Evolutionary conservation across 345 rosid genomes (phyloP).

Genomic region (Leavenworthia alabamica): DNA sequence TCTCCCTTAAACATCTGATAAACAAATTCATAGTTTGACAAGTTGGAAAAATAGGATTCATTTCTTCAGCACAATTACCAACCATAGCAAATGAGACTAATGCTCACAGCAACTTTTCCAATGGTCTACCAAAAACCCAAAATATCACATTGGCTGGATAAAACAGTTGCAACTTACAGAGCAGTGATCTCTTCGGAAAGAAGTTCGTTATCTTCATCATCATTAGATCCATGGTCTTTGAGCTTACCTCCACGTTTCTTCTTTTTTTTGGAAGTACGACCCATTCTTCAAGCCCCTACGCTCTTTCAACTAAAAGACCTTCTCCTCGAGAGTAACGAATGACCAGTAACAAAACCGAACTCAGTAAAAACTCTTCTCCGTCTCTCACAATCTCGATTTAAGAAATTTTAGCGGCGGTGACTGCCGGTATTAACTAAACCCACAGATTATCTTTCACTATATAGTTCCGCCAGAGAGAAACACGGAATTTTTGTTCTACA

Average conservation of each 20-base stretch:
- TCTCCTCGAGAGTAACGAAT: not conserved
- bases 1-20: not conserved
- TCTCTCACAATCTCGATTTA: not conserved
- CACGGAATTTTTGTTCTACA: not conserved
- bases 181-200: slow-evolving; percentile 92
- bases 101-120: not conserved
- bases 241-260: slow-evolving; percentile 58
- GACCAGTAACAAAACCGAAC: slow-evolving; percentile 2
- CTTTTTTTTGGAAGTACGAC: slow-evolving; percentile 66
- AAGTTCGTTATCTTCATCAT: slow-evolving; percentile 62
- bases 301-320: not conserved
- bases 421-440: not conserved
- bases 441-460: not conserved
- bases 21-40: not conserved
- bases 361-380: not conserved
- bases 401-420: not conserved
- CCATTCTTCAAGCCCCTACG: slow-evolving; percentile 37
- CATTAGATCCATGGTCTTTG: slow-evolving; percentile 53
- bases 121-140: not conserved
- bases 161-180: slow-evolving; percentile 46
- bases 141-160: not conserved
- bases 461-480: not conserved
- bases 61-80: not conserved
- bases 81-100: not conserved
- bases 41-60: not conserved